Percentiles rank a stretch among this genome's conserved stretches.
phyloP scores from a whole-genome alignment of 768 basidiomycete genomes.

The Termitomyces sp. region DNA sequence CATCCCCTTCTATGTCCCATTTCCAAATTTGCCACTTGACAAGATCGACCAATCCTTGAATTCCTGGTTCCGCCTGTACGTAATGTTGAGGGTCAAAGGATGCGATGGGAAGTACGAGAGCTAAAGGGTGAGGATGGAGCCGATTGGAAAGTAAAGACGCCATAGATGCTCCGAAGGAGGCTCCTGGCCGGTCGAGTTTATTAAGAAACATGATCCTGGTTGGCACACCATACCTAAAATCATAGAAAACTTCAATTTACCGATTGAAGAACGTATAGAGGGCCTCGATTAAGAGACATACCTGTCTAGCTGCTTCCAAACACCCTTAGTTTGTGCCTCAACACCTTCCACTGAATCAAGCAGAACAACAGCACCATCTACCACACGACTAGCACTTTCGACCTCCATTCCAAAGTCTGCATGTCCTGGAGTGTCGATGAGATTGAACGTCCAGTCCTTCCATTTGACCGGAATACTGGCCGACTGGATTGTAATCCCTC shows the following conservation, averaged over 20 bases:
- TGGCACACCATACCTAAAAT: conserved; percentile 65
- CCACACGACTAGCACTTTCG: conserved; percentile 85
- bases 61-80: conserved; percentile 68
- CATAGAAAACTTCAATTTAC: neutral
- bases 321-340: conserved; percentile 84
- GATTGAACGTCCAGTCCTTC: conserved; percentile 81
- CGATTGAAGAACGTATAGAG: neutral
- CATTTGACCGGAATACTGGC: conserved; percentile 87
- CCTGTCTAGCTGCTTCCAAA: conserved; percentile 86
- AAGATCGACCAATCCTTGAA: conserved; percentile 80
- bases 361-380: conserved; percentile 84
- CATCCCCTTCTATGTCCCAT: conserved; percentile 51
- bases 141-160: conserved; percentile 69
- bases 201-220: conserved; percentile 81
- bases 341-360: conserved; percentile 91
- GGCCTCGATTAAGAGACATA: conserved; percentile 34
- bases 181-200: conserved; percentile 84
- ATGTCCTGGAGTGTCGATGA: conserved; percentile 89
- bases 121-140: conserved; percentile 69
- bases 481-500: conserved; percentile 90
- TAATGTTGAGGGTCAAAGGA: conserved; percentile 70
- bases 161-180: conserved; percentile 68
- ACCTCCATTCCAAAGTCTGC: conserved; percentile 98
- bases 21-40: conserved; percentile 82
- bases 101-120: conserved; percentile 68